Conservation (phyloP, 306 rosid genomes). For the Amphicarpaea edgeworthii region DNA sequence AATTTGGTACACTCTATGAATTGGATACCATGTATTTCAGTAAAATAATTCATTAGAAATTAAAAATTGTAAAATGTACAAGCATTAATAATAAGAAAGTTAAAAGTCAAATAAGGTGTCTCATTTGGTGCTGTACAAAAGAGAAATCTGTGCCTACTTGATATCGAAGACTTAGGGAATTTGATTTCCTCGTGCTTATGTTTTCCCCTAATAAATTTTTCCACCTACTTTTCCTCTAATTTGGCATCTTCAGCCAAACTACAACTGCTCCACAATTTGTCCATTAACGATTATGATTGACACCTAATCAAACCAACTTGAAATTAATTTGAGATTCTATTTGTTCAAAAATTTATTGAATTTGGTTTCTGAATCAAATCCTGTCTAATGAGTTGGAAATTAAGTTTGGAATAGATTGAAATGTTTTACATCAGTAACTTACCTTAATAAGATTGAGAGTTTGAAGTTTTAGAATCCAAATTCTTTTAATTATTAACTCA, state of each 20-base stretch:
- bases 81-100: background rate
- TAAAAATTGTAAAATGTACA: background rate
- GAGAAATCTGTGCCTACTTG: background rate
- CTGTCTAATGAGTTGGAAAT: background rate
- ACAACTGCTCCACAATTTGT: background rate
- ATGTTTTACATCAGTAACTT: background rate
- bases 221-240: background rate
- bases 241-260: background rate
- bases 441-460: background rate
- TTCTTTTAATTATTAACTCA: background rate
- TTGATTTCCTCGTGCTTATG: background rate
- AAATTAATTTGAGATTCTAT: no score
- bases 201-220: background rate
- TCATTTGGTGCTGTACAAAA: background rate
- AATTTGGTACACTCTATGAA: no score
- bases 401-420: background rate
- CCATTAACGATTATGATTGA: background rate
- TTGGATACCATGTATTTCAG: background rate
- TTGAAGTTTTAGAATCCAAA: background rate
- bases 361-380: background rate
- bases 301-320: background rate
- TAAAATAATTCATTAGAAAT: background rate
- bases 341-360: background rate
- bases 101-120: conserved; percentile 13
- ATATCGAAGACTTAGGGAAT: background rate